These are phyloP conservation scores for Nidula microcarpa DNA, from an alignment of 768 basidiomycete genomes.

Conservation along the genomic window DNA sequence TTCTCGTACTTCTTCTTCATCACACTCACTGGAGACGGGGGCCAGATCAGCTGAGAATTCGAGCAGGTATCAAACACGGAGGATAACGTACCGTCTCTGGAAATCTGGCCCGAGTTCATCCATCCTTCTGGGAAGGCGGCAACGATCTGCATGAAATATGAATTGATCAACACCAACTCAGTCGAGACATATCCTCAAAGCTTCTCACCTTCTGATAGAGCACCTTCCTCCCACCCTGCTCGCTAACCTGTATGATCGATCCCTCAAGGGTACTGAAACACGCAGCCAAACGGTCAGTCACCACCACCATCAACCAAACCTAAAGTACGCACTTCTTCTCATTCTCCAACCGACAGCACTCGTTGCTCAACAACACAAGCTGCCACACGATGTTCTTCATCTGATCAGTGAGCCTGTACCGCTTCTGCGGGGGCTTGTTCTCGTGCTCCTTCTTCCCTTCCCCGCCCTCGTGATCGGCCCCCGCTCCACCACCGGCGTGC, in stretches of 20 bases:
- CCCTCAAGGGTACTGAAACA: conserved; percentile 53
- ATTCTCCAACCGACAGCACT: conserved; percentile 64
- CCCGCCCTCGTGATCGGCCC: conserved; percentile 3
- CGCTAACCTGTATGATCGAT: conserved; percentile 68
- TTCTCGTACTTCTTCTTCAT: conserved; percentile 83
- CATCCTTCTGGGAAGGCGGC: conserved; percentile 80
- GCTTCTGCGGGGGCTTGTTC: conserved; percentile 67
- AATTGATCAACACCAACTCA: background rate
- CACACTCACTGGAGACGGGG: conserved; percentile 56
- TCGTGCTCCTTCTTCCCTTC: conserved; percentile 15
- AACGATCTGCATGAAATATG: conserved; percentile 67
- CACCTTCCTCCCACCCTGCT: conserved; percentile 75
- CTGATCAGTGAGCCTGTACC: conserved; percentile 73
- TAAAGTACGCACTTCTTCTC: conserved; percentile 34
- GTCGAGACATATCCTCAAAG: background rate
- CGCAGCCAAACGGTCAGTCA: conserved; percentile 1
- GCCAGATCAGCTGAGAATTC: background rate
- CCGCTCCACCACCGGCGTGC: conserved; percentile 2
- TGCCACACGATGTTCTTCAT: conserved; percentile 84
- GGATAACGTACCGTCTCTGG: conserved; percentile 69
- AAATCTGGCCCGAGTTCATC: conserved; percentile 85
- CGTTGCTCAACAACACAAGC: conserved; percentile 77
- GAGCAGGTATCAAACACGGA: no score
- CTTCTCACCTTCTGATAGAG: conserved; percentile 69
- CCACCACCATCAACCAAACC: conserved; percentile 6